Conservation (phyloP, 106 monocot species). For the Acanthochlamys bracteata region DNA sequence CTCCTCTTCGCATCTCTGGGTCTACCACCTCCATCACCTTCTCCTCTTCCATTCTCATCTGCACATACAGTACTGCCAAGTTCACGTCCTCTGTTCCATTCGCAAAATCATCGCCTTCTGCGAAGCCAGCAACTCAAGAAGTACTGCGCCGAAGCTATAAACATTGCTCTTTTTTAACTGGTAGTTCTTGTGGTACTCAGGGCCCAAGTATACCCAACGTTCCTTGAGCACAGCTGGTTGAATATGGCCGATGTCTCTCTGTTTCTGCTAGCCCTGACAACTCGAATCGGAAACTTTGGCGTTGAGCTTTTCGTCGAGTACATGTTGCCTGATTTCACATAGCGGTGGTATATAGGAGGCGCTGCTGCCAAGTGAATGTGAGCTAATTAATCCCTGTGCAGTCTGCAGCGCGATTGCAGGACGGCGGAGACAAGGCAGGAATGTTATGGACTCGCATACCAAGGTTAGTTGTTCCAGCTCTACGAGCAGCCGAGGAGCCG, state of each 20-base stretch:
- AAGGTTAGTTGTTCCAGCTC: constrained; percentile 54
- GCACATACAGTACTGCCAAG: constrained; percentile 43
- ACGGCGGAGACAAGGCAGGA: constrained; percentile 37
- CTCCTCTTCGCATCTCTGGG: constrained; percentile 16
- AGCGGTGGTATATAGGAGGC: constrained; percentile 63
- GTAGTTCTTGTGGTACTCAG: constrained; percentile 90
- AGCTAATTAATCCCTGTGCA: constrained; percentile 44
- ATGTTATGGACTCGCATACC: constrained; percentile 68
- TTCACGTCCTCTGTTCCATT: constrained; percentile 49
- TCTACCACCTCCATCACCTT: constrained; percentile 50
- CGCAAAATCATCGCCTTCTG: constrained; percentile 60
- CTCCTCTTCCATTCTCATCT: constrained; percentile 37
- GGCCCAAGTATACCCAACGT: constrained; percentile 83
- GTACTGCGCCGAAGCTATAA: constrained; percentile 78
- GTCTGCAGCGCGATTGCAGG: constrained; percentile 44
- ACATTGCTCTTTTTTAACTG: constrained; percentile 95
- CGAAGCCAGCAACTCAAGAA: constrained; percentile 49
- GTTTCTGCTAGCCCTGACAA: constrained; percentile 51
- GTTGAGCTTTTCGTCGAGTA: constrained; percentile 52
- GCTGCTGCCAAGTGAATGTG: constrained; percentile 59
- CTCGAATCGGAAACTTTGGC: constrained; percentile 58
- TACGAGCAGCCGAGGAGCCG: constrained; percentile 59
- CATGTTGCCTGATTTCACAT: constrained; percentile 67
- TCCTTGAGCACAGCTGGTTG: constrained; percentile 65
- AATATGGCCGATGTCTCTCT: constrained; percentile 49